These are phyloP conservation scores for Colletotrichum sp. DNA, from an alignment of 2,329 filamentous ascomycete genomes.

Conservation along the genomic window DNA sequence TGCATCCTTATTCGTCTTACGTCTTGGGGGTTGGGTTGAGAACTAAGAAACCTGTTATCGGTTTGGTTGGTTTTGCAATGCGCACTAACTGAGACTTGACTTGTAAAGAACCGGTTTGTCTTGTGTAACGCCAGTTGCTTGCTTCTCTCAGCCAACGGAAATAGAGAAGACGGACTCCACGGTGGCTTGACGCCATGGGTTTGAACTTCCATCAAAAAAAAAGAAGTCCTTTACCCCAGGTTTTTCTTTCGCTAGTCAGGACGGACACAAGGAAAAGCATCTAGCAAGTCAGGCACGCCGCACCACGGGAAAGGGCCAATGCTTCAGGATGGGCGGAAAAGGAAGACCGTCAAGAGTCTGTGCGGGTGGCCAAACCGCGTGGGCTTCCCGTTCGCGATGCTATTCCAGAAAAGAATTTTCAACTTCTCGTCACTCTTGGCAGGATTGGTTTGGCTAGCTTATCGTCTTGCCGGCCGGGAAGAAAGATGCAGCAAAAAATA, in stretches of 20 bases:
- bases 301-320: neutral
- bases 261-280: neutral
- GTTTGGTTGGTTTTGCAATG: neutral
- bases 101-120: neutral
- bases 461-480: neutral
- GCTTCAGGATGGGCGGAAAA: neutral
- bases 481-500: neutral
- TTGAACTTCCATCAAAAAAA: neutral
- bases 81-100: neutral
- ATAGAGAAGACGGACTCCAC: neutral
- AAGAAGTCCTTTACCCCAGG: neutral
- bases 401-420: neutral
- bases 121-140: neutral
- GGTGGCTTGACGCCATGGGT: constrained; percentile 12
- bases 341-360: neutral
- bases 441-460: neutral
- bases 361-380: constrained; percentile 4
- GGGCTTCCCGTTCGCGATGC: neutral
- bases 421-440: neutral
- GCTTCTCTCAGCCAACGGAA: neutral
- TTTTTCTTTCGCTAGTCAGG: neutral
- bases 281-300: neutral
- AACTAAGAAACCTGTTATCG: neutral
- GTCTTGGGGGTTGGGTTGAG: neutral
- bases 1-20: neutral